These are phyloP conservation scores for Trametes meyenii DNA, from an alignment of 768 basidiomycete genomes.

Conservation along the genomic window DNA sequence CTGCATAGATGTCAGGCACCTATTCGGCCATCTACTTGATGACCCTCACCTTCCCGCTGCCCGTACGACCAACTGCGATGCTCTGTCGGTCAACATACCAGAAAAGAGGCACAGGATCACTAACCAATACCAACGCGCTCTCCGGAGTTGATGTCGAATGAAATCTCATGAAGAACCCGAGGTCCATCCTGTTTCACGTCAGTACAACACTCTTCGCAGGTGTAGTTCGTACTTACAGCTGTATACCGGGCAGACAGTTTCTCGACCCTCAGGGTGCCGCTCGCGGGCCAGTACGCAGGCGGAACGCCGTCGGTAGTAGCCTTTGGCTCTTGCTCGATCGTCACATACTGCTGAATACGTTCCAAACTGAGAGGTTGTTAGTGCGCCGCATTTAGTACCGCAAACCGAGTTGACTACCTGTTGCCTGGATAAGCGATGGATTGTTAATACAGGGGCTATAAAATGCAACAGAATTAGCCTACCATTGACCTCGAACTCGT, in stretches of 20 bases:
- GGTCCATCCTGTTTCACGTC: conserved; percentile 49
- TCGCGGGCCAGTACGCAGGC: conserved; percentile 64
- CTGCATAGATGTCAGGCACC: conserved; percentile 27
- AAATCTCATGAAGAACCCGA: conserved; percentile 54
- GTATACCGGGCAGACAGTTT: conserved; percentile 52
- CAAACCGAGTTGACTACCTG: conserved; percentile 28
- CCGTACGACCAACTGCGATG: conserved; percentile 51
- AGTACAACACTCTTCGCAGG: background rate
- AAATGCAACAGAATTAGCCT: conserved; percentile 8
- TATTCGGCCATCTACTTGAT: background rate
- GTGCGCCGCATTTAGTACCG: background rate
- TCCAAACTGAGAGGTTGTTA: conserved; percentile 39
- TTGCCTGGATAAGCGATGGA: conserved; percentile 29
- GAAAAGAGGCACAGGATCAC: background rate
- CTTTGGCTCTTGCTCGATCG: conserved; percentile 54
- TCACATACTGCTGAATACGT: conserved; percentile 54
- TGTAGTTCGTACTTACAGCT: conserved; percentile 21
- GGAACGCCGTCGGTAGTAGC: conserved; percentile 44
- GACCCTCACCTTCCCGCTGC: conserved; percentile 50
- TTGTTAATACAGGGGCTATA: background rate
- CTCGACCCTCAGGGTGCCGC: conserved; percentile 51
- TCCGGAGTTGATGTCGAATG: conserved; percentile 55
- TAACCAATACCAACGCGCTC: conserved; percentile 56
- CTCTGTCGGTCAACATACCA: background rate
- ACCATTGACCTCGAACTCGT: conserved; percentile 51